These are phyloP conservation scores for Chalciporus sphaerocephalus DNA, from an alignment of 768 basidiomycete species.

Conservation along the genomic window DNA sequence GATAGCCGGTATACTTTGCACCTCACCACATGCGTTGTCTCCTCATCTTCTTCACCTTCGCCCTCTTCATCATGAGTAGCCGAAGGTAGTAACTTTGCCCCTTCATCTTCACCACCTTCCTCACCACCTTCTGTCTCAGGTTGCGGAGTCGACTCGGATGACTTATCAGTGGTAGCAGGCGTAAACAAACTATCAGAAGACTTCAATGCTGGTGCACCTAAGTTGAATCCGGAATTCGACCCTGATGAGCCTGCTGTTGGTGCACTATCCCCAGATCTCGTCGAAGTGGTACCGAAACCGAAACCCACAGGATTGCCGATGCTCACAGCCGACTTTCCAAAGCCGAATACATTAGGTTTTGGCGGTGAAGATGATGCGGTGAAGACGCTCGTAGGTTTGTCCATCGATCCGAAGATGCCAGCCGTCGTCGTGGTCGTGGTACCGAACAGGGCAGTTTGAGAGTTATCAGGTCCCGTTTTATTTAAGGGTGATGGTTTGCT, in stretches of 20 bases:
- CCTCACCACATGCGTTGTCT: constrained; percentile 54
- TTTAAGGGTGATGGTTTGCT: constrained; percentile 12
- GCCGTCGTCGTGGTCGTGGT: constrained; percentile 8
- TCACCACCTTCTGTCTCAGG: constrained; percentile 22
- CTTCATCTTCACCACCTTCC: constrained; percentile 31
- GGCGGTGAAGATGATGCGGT: constrained; percentile 19
- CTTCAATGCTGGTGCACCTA: constrained; percentile 22
- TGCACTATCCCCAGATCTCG: constrained; percentile 18
- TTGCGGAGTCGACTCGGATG: constrained; percentile 29
- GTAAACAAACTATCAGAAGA: constrained; percentile 23
- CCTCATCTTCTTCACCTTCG: constrained; percentile 78
- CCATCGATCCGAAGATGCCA: constrained; percentile 21
- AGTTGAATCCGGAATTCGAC: constrained; percentile 20
- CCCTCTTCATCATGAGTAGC: constrained; percentile 63
- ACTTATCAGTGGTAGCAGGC: constrained; percentile 26
- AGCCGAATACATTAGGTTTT: constrained; percentile 23
- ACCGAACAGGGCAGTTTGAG: constrained; percentile 17
- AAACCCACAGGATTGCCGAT: constrained; percentile 66
- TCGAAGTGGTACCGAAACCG: constrained; percentile 34
- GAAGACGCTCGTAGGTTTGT: constrained; percentile 27
- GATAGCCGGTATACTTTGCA: constrained; percentile 60
- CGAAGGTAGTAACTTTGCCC: constrained; percentile 17
- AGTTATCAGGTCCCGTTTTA: constrained; percentile 7
- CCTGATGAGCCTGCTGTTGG: constrained; percentile 9
- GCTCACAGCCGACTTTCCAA: constrained; percentile 39